phyloP scores from a whole-genome alignment of 2,329 filamentous ascomycete genomes.

The Colletotrichum sp. region DNA sequence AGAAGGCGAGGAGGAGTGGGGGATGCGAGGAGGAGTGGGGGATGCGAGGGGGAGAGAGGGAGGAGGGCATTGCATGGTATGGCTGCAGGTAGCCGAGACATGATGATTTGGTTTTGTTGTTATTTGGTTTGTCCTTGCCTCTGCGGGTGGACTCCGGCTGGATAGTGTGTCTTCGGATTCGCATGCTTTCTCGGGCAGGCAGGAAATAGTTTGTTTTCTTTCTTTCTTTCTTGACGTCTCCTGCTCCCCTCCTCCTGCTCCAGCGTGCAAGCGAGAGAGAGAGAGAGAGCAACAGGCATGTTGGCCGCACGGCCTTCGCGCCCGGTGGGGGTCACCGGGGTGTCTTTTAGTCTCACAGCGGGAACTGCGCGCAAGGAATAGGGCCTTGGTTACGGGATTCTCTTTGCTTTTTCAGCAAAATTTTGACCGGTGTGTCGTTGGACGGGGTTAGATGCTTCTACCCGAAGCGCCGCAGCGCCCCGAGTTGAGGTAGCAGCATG shows the following conservation, averaged over 20 bases:
- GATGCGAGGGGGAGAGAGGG: neutral
- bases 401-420: neutral
- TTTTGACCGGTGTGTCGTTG: neutral
- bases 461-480: neutral
- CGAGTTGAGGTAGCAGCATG: neutral
- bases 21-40: neutral
- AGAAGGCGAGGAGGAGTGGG: neutral
- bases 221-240: neutral
- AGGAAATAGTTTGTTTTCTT: neutral
- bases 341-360: neutral
- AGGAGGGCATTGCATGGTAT: neutral
- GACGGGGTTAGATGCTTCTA: neutral
- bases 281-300: neutral
- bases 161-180: neutral
- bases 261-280: neutral
- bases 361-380: neutral
- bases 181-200: neutral
- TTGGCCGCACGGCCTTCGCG: neutral
- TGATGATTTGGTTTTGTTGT: neutral
- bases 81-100: slow-evolving; percentile 21
- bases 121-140: neutral
- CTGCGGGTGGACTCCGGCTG: neutral
- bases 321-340: neutral
- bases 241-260: neutral
- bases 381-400: neutral